A percentile compares a stretch with the other conserved stretches of the same genome.
Evolutionary conservation across 2,329 filamentous ascomycete genomes (phyloP).

Genomic region (Aspergillus clavatus): DNA sequence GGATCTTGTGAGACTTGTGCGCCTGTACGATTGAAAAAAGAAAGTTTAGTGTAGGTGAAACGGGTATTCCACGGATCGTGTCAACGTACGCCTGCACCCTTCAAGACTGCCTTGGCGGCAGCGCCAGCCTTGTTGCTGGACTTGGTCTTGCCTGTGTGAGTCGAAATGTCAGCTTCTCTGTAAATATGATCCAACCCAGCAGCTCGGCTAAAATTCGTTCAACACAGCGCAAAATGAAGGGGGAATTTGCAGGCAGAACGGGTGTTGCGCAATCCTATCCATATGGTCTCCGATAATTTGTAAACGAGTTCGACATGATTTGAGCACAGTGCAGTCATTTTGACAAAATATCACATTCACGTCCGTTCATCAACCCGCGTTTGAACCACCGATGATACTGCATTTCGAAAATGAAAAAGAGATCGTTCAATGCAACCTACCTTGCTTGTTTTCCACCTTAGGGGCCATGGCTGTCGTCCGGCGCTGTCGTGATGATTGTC

Average conservation of each 20-base stretch:
- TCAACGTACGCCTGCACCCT: slow-evolving; percentile 87
- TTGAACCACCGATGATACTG: slow-evolving; percentile 10
- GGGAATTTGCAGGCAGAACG: neutral
- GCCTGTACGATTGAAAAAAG: slow-evolving; percentile 44
- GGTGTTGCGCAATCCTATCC: neutral
- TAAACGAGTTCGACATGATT: neutral
- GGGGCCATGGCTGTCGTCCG: slow-evolving; percentile 47
- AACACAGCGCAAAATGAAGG: neutral
- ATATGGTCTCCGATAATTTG: neutral
- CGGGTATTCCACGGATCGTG: neutral
- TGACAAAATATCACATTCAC: neutral
- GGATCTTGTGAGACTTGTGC: slow-evolving; percentile 90
- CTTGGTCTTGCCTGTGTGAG: slow-evolving; percentile 51
- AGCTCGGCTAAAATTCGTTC: neutral
- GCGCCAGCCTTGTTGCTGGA: slow-evolving; percentile 70
- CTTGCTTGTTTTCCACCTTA: slow-evolving; percentile 45
- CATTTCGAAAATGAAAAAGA: slow-evolving; percentile 35
- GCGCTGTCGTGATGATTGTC: slow-evolving; percentile 42
- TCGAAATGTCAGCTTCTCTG: slow-evolving; percentile 13
- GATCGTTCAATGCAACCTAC: slow-evolving; percentile 29
- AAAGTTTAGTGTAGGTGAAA: slow-evolving; percentile 11
- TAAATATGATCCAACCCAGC: neutral
- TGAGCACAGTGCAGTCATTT: slow-evolving; percentile 1
- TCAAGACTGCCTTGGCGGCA: slow-evolving; percentile 93
- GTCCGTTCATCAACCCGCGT: slow-evolving; percentile 19